A percentile compares a stretch with the other conserved stretches of the same genome.
Conservation (phyloP, 768 basidiomycete genomes). For the Boletellus ananiceps region DNA sequence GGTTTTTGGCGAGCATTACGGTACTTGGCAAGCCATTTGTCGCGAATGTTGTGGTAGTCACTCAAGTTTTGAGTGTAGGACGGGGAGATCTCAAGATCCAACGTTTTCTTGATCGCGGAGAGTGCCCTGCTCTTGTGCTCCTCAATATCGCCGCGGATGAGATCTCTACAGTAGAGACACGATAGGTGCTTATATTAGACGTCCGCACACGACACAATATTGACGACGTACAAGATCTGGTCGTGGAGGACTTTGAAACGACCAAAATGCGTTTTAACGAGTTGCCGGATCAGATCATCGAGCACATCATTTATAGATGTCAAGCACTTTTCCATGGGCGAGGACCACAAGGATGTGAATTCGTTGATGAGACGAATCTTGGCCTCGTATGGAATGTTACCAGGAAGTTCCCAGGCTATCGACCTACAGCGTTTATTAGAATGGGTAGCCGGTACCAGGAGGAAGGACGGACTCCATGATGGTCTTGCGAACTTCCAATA, state of each 20-base stretch:
- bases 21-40: constrained; percentile 25
- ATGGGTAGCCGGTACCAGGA: neutral
- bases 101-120: constrained; percentile 28
- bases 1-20: constrained; percentile 8
- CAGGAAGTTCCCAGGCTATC: constrained; percentile 41
- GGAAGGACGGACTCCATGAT: constrained; percentile 32
- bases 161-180: constrained; percentile 17
- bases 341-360: constrained; percentile 35
- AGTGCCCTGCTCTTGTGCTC: constrained; percentile 22
- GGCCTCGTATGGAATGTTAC: constrained; percentile 39
- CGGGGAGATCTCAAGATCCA: constrained; percentile 37
- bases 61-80: constrained; percentile 36
- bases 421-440: constrained; percentile 26
- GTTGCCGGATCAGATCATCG: constrained; percentile 24
- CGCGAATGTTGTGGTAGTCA: constrained; percentile 19
- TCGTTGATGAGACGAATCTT: constrained; percentile 34
- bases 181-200: neutral
- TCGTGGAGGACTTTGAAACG: constrained; percentile 35
- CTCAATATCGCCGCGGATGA: constrained; percentile 29
- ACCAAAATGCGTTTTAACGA: constrained; percentile 36
- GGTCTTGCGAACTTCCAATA: constrained; percentile 32
- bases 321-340: constrained; percentile 35
- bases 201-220: neutral
- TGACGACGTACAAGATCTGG: constrained; percentile 32
- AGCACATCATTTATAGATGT: constrained; percentile 29